phyloP scores from a whole-genome alignment of 148 eudicot genomes.

The Talinum fruticosum region DNA sequence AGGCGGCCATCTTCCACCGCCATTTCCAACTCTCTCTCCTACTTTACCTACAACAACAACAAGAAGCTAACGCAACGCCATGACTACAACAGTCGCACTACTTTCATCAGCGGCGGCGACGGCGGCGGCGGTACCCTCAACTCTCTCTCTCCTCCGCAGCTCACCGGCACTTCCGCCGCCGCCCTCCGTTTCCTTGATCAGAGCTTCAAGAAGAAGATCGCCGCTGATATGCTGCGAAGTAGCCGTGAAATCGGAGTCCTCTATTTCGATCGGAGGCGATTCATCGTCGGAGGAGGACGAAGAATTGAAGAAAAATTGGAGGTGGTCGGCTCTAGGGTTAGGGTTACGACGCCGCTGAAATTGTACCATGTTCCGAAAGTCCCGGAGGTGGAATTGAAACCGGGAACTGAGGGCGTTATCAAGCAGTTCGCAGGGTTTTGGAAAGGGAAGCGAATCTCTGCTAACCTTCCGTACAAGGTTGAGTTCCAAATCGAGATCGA shows the following conservation, averaged over 20 bases:
- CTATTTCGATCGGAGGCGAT: slow-evolving; percentile 8
- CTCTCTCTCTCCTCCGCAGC: neutral
- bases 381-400: slow-evolving; percentile 43
- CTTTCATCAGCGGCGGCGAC: neutral
- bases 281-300: slow-evolving; percentile 30
- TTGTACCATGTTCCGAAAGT: slow-evolving; percentile 59
- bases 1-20: neutral
- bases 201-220: neutral
- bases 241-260: slow-evolving; percentile 18
- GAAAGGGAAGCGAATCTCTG: slow-evolving; percentile 70
- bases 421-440: slow-evolving; percentile 55
- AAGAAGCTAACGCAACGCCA: neutral
- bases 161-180: neutral
- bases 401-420: slow-evolving; percentile 48
- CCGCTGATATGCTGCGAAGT: slow-evolving; percentile 6
- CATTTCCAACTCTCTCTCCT: neutral
- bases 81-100: neutral
- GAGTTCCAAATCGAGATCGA: slow-evolving; percentile 44
- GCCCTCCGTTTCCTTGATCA: neutral
- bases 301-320: slow-evolving; percentile 24
- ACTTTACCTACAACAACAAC: neutral
- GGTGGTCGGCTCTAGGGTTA: slow-evolving; percentile 60
- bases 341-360: slow-evolving; percentile 55
- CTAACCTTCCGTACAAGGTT: slow-evolving; percentile 57
- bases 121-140: neutral